Conservation (phyloP, 2,329 filamentous ascomycete genomes). For the Cordyceps cateniannulata region DNA sequence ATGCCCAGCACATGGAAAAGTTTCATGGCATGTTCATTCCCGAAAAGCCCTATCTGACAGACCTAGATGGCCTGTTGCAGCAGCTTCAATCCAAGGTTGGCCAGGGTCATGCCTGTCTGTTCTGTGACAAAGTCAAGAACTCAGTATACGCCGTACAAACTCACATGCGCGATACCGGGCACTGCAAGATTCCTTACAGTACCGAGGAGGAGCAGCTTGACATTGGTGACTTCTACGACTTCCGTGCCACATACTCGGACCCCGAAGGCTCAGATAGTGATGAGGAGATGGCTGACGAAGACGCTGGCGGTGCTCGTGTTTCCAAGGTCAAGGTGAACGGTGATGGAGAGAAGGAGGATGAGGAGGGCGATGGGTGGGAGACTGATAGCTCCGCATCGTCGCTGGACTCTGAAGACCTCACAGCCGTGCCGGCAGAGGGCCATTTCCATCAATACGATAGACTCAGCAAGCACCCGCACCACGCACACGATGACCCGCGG, state of each 20-base stretch:
- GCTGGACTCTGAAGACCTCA: constrained; percentile 77
- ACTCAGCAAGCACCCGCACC: constrained; percentile 66
- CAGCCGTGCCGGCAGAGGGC: constrained; percentile 68
- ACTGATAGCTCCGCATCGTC: constrained; percentile 89
- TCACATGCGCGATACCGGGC: constrained; percentile 94
- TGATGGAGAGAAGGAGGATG: constrained; percentile 34
- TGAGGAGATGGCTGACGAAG: constrained; percentile 43
- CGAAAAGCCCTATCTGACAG: constrained; percentile 74
- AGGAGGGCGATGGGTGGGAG: constrained; percentile 79
- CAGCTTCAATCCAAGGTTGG: constrained; percentile 76
- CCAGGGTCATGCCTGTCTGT: constrained; percentile 76
- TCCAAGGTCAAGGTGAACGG: constrained; percentile 42
- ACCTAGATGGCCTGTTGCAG: constrained; percentile 73
- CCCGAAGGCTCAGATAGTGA: constrained; percentile 58
- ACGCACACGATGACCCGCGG: constrained; percentile 63
- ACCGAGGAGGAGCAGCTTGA: constrained; percentile 86
- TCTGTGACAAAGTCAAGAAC: constrained; percentile 76
- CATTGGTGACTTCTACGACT: constrained; percentile 95
- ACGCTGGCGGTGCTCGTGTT: constrained; percentile 56
- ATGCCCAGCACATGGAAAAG: constrained; percentile 82
- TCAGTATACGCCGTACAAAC: constrained; percentile 79
- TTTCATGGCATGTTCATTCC: constrained; percentile 95
- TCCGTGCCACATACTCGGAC: constrained; percentile 91
- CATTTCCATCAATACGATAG: constrained; percentile 66
- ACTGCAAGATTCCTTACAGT: constrained; percentile 93